Evolutionary conservation across 352 stramenopile genomes (phyloP).

Genomic region (Globisporangium okanoganense): DNA sequence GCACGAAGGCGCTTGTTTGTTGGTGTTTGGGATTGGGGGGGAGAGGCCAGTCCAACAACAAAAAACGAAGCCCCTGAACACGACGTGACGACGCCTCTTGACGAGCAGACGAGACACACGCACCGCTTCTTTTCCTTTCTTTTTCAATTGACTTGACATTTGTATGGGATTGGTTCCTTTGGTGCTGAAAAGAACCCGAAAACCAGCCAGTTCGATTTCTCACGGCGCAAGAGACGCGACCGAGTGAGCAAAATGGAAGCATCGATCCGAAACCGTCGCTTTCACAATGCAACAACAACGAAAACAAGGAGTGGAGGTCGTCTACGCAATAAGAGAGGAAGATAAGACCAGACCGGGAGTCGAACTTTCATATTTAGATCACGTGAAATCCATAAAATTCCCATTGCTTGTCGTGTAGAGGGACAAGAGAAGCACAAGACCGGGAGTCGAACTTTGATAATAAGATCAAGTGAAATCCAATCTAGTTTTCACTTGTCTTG

Average conservation of each 20-base stretch:
- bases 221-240: background rate
- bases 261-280: constrained; percentile 7
- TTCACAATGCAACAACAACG: constrained; percentile 5
- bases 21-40: background rate
- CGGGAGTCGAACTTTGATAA: no score
- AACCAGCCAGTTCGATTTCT: constrained; percentile 8
- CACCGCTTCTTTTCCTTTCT: constrained; percentile 6
- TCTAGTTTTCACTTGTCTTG: no score
- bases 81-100: constrained; percentile 6
- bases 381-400: no score
- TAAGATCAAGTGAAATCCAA: no score
- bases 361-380: no score
- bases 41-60: background rate
- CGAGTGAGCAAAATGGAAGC: constrained; percentile 13
- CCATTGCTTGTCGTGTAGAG: no score
- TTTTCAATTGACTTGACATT: background rate
- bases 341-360: no score
- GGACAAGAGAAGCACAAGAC: no score
- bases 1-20: background rate
- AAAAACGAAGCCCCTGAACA: constrained; percentile 1
- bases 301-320: constrained; percentile 2
- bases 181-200: background rate
- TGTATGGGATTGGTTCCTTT: background rate
- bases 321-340: no score
- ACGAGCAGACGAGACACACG: constrained; percentile 5